Evolutionary conservation across 2,329 filamentous ascomycete genomes (phyloP).

Genomic region (Seiridium unicorne): DNA sequence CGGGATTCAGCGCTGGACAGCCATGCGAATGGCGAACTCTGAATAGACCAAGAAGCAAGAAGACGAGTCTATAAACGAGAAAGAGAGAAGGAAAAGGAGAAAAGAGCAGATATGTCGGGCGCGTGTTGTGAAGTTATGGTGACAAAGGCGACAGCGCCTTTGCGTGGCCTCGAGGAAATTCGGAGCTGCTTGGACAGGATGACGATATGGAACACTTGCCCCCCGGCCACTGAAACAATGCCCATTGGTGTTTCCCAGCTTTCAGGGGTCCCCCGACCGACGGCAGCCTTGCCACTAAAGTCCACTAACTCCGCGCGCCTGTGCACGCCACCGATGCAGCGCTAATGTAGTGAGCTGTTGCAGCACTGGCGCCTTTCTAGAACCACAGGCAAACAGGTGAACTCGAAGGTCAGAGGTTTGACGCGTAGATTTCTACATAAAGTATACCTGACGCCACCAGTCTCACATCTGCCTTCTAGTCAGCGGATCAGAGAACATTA

Average conservation of each 20-base stretch:
- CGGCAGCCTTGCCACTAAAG: conserved; percentile 10
- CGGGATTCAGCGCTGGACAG: too few relatives aligned
- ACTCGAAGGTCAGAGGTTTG: neutral
- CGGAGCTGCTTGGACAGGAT: neutral
- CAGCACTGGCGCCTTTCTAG: neutral
- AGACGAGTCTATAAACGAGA: neutral
- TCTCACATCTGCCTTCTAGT: too few relatives aligned
- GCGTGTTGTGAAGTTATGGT: neutral
- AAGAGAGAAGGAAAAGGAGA: neutral
- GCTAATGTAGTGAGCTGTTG: neutral
- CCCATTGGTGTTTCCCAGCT: neutral
- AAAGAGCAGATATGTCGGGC: neutral
- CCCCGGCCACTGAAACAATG: conserved; percentile 6
- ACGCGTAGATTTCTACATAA: neutral
- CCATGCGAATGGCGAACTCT: too few relatives aligned
- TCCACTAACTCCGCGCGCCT: conserved; percentile 16
- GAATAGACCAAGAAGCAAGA: neutral
- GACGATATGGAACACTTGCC: conserved; percentile 1
- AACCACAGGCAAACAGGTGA: neutral
- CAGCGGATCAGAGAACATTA: too few relatives aligned
- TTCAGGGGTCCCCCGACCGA: neutral
- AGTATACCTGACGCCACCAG: neutral
- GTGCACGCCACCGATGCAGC: conserved; percentile 1
- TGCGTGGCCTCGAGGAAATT: neutral
- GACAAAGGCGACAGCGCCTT: neutral